Percentiles rank a stretch among this genome's conserved stretches.
Evolutionary conservation across 257 asterid genomes (phyloP).

Genomic region (Linaria vulgaris): DNA sequence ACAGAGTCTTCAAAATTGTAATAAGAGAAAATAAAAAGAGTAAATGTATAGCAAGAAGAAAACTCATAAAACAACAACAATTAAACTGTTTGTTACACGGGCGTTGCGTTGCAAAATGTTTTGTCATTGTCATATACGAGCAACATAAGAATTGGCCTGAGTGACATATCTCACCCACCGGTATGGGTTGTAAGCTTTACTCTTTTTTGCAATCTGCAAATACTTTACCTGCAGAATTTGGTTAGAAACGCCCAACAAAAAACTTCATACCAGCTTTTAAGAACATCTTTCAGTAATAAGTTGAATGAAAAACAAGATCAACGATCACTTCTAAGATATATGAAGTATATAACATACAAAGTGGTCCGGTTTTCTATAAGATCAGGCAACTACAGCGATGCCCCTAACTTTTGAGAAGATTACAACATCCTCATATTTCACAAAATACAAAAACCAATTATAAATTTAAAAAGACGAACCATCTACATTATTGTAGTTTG

Average conservation of each 20-base stretch:
- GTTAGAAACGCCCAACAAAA: constrained; percentile 9
- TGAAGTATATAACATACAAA: not conserved
- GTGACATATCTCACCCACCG: constrained; percentile 99
- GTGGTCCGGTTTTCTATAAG: not conserved
- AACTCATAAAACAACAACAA: not conserved
- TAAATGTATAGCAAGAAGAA: not conserved
- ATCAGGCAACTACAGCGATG: too few relatives aligned
- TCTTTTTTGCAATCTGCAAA: constrained; percentile 84
- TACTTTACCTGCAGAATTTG: constrained; percentile 73
- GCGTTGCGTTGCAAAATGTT: not conserved
- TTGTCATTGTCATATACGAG: constrained; percentile 78
- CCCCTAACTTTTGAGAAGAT: too few relatives aligned
- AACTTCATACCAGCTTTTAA: not conserved
- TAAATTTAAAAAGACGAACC: too few relatives aligned
- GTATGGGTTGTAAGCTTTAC: constrained; percentile 78
- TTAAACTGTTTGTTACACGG: not conserved
- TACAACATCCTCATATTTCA: too few relatives aligned
- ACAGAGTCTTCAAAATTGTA: constrained; percentile 9
- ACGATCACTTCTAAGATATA: not conserved
- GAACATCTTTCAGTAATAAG: not conserved
- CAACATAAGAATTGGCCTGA: constrained; percentile 95
- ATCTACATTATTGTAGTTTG: too few relatives aligned
- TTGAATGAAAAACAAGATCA: not conserved
- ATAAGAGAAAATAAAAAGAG: not conserved
- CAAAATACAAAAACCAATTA: too few relatives aligned